Evolutionary conservation across 441 rosid species (phyloP).

Genomic region (Pelargonium myrrhifolium): DNA sequence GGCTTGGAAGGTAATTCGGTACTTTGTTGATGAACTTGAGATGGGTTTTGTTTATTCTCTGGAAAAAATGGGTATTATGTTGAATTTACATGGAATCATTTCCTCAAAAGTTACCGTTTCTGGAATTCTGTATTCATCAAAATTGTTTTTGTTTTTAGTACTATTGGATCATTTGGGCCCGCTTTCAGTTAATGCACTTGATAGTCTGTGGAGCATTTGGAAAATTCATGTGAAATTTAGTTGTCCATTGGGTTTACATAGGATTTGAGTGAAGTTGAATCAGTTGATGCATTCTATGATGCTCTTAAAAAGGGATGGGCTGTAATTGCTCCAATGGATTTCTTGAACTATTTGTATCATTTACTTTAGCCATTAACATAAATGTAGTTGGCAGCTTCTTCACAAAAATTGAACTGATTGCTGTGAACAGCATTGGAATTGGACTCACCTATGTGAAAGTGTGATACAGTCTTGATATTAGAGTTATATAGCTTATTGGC

Average conservation of each 20-base stretch:
- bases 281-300: background rate
- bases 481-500: background rate
- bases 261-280: background rate
- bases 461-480: too few relatives aligned
- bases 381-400: too few relatives aligned
- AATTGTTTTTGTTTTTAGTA: background rate
- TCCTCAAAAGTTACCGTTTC: background rate
- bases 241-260: background rate
- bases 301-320: too few relatives aligned
- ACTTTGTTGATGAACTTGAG: background rate
- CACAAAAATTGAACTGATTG: too few relatives aligned
- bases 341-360: background rate
- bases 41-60: background rate
- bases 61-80: background rate
- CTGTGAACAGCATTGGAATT: too few relatives aligned
- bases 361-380: background rate
- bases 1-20: conserved; percentile 47
- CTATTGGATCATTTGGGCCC: background rate
- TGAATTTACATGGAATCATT: background rate
- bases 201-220: background rate
- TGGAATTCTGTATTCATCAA: background rate
- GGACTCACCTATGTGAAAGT: too few relatives aligned
- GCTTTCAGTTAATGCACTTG: background rate
- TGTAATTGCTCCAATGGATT: too few relatives aligned
- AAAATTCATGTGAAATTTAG: background rate